Conservation (phyloP, 805 yeast species). For the Dipodascopsis tothii region DNA sequence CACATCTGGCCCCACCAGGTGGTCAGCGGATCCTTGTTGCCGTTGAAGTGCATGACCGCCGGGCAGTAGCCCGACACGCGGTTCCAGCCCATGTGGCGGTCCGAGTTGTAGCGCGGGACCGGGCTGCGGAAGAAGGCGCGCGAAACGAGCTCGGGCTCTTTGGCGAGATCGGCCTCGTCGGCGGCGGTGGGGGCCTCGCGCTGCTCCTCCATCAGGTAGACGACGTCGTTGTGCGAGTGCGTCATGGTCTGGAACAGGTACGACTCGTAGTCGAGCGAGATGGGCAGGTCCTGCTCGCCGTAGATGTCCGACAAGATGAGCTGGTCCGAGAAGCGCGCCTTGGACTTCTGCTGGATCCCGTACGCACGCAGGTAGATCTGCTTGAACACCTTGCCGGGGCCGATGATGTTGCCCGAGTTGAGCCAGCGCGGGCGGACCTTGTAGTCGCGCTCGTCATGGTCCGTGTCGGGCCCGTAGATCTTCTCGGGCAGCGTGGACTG, state of each 20-base stretch:
- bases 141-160: slow-evolving; percentile 1
- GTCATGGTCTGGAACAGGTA: slow-evolving; percentile 22
- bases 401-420: slow-evolving; percentile 14
- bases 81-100: slow-evolving; percentile 19
- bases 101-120: slow-evolving; percentile 1
- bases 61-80: slow-evolving; percentile 15
- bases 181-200: slow-evolving; percentile 7
- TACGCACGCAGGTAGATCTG: slow-evolving; percentile 15
- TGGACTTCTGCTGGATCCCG: slow-evolving; percentile 13
- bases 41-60: slow-evolving; percentile 21
- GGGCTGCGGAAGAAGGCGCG: slow-evolving; percentile 7
- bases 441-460: slow-evolving; percentile 7
- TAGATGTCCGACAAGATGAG: slow-evolving; percentile 19
- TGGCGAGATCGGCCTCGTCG: slow-evolving; percentile 3
- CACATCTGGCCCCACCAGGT: slow-evolving; percentile 24
- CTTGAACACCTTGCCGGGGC: slow-evolving; percentile 8
- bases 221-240: slow-evolving; percentile 17
- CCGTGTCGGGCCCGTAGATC: slow-evolving; percentile 19
- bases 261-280: slow-evolving; percentile 18
- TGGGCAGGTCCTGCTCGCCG: slow-evolving; percentile 18
- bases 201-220: slow-evolving; percentile 16
- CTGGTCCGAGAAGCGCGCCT: slow-evolving; percentile 16
- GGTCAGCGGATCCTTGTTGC: slow-evolving; percentile 20
- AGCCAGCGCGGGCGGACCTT: slow-evolving; percentile 15
- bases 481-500: slow-evolving; percentile 9